Base-by-base conservation (phyloP, 345 rosid genomes). In the Citrus unshiu region DNA sequence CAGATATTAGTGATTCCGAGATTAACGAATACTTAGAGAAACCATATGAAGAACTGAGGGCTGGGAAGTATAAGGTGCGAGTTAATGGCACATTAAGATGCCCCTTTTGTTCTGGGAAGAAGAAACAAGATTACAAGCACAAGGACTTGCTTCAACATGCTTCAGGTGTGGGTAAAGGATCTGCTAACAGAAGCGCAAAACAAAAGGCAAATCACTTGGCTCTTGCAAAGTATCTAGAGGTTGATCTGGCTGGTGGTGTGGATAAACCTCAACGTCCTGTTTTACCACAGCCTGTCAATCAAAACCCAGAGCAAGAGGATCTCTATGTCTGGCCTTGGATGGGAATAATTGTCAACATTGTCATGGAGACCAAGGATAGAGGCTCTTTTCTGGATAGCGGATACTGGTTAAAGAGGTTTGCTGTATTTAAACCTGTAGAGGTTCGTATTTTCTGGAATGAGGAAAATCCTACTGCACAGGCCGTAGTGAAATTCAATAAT, bases 81-180 rank as follows among this genome's bases (percentile, higher is more conserved):
- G 87, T 85, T 39, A 91, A 87, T 82, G 93, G 89, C 40, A 58
- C 56, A 71, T 81, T 95, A 75, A 87, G 90, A 81, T 95, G 98
- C 85, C 97, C 98, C 14, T 93, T 90, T 81, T 95, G 98, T 73
- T 59, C 88, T 0, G 98, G 98, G 64, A 95, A 95, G 89, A 95
- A 95, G 88, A 95, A 92, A 77, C 98, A 90, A 59, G 87, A 87
- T 27, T 92, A 95, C 87, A 90, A 91, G 86, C 89, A 75, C 75
- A 92, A 93, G 81, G 98, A 93, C 68, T 78, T 93, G 72, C 88
- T 89, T 75, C 94, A 92, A 66, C 98, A 95, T 87, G 98, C 98
- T 29, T 82, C 96, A 4, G 98, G 97, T 46, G 96, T 93, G 67
- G 90, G 88, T 27, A 93, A 87, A 82, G 98, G 95, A 43, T 92